These are phyloP conservation scores for Colletotrichum cuscutae DNA, from an alignment of 2,329 filamentous ascomycete species.

Conservation along the genomic window DNA sequence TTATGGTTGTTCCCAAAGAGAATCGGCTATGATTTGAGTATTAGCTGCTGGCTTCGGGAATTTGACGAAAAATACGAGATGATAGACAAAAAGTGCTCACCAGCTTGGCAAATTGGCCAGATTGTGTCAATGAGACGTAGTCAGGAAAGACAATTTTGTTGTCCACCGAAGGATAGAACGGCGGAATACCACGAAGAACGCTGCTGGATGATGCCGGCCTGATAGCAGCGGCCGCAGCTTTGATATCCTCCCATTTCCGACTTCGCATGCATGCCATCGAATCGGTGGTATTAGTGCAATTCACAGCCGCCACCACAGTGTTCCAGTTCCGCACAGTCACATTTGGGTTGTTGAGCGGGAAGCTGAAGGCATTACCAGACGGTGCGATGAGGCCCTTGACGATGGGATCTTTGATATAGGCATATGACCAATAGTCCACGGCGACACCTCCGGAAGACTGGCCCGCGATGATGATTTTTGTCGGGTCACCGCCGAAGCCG, in stretches of 20 bases:
- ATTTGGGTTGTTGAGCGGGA: slow-evolving; percentile 49
- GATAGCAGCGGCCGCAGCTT: slow-evolving; percentile 48
- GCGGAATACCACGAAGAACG: slow-evolving; percentile 47
- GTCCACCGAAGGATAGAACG: slow-evolving; percentile 56
- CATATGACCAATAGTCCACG: slow-evolving; percentile 60
- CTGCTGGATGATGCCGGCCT: slow-evolving; percentile 44
- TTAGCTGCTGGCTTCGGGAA: rapidly evolving
- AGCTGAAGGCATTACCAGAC: slow-evolving; percentile 58
- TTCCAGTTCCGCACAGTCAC: slow-evolving; percentile 54
- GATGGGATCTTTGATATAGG: slow-evolving; percentile 60
- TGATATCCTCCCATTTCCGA: slow-evolving; percentile 47
- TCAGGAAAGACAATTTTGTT: slow-evolving; percentile 52
- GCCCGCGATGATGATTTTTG: slow-evolving; percentile 52
- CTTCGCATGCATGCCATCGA: slow-evolving; percentile 50
- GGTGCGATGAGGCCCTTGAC: slow-evolving; percentile 56
- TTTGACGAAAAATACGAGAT: too few species aligned
- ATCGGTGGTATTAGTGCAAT: slow-evolving; percentile 30
- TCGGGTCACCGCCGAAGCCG: slow-evolving; percentile 56
- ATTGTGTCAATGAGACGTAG: slow-evolving; percentile 46
- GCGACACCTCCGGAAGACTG: slow-evolving; percentile 54
- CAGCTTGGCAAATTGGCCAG: slow-evolving; percentile 48
- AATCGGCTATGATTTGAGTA: slow-evolving; percentile 44
- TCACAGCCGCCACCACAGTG: slow-evolving; percentile 51
- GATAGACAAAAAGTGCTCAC: not conserved
- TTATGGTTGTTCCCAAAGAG: slow-evolving; percentile 56